Evolutionary conservation across 768 basidiomycete genomes (phyloP), one percentile per base, ranked within the genome.

Genomic region (Lactarius hatsudake): DNA sequence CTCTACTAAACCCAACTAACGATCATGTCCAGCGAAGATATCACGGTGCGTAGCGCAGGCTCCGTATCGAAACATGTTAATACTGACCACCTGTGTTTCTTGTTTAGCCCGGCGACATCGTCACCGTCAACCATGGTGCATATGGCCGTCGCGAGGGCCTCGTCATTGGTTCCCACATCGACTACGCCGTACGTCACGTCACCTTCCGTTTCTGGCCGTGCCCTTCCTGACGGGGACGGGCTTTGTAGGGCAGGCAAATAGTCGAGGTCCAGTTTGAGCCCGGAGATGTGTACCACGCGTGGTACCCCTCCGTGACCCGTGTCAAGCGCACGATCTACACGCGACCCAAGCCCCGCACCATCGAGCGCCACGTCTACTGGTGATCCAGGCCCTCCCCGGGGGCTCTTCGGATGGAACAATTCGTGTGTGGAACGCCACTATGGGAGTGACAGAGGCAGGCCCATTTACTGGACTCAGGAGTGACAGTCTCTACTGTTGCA

Each of bases 321-420:
- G 86, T 94, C 64, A 85, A 82, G 73, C 88, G 92, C 69, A 88
- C 88, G 56, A 82, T 91, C 67, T 85, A 85, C 68, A 71, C 73
- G 64, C 79, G 65, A 58, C 81, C 73, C 62, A 80, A 82, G 74
- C 79, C 81, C 56, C 80, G 85, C 67, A 90, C 88, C 69, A 74
- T 92, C 74, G 90, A 92, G 77, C 87, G 91, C 65, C 81, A 83
- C 68, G 83, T 93, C 73, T 88, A 89, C 78, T 93, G 87, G 88
- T 93, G 65, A 67, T 67, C 30, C 26, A 32, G 15, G 51, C 51
- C 26, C 51, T 7, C 18, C 8, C 20, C 36, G 36, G 23, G 2
- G 51, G 51, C 51, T 53, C 5, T 15, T 26, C 13, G 51, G 51
- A 40, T 17, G 13, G 38, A 40, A 40, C 38, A 40, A 40, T 40